phyloP scores from a whole-genome alignment of 768 basidiomycete species.

The Pleurotus ostreatus region DNA sequence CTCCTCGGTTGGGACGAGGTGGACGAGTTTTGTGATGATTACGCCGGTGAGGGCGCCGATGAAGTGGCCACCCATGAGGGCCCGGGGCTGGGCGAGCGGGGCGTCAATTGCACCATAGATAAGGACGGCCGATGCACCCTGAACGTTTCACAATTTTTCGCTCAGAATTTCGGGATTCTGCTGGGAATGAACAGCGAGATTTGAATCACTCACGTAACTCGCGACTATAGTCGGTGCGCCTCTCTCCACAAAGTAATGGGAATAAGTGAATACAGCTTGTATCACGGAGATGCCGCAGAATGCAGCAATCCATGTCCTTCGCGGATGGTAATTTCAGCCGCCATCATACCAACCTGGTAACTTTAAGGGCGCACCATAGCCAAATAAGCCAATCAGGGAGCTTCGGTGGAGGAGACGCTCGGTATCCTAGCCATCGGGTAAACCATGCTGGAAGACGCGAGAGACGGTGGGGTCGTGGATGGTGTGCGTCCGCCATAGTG shows the following conservation, averaged over 20 bases:
- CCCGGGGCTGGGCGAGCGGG: conserved; percentile 50
- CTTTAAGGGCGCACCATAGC: conserved; percentile 28
- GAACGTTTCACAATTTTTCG: not conserved
- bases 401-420: conserved; percentile 26
- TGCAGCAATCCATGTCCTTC: conserved; percentile 36
- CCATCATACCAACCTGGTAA: too few relatives aligned
- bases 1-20: conserved; percentile 36
- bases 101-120: conserved; percentile 50
- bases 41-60: conserved; percentile 44
- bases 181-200: not conserved
- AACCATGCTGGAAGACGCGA: conserved; percentile 31
- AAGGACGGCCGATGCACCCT: conserved; percentile 56
- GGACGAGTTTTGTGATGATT: conserved; percentile 48
- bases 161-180: not conserved
- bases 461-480: conserved; percentile 17
- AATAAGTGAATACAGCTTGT: conserved; percentile 45
- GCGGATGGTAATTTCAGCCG: too few relatives aligned
- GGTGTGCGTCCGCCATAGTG: not conserved
- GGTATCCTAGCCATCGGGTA: conserved; percentile 43
- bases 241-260: conserved; percentile 41
- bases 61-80: conserved; percentile 49
- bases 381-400: conserved; percentile 33
- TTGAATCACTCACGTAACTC: conserved; percentile 35
- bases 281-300: conserved; percentile 46
- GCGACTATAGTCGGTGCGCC: conserved; percentile 44